Conservation (phyloP, 2,329 filamentous ascomycete genomes). For the Amauroascus verrucosus region DNA sequence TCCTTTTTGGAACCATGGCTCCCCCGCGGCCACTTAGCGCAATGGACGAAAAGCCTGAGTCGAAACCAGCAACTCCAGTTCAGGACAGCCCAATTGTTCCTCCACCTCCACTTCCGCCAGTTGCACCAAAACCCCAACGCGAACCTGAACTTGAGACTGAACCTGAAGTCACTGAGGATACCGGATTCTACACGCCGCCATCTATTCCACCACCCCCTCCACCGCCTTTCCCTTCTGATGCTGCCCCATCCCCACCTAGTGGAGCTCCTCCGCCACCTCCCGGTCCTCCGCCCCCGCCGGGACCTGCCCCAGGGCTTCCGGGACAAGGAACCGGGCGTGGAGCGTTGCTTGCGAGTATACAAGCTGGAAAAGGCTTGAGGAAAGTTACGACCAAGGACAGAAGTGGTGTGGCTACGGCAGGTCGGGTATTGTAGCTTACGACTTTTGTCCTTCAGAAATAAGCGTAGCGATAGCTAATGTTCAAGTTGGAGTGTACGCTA, state of each 20-base stretch:
- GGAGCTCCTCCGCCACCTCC: constrained; percentile 30
- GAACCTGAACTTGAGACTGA: constrained; percentile 21
- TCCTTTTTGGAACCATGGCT: constrained; percentile 93
- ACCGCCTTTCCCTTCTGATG: too few species aligned
- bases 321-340: constrained; percentile 34
- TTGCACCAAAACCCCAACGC: constrained; percentile 18
- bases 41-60: constrained; percentile 52
- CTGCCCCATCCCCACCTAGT: too few species aligned
- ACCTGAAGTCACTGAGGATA: constrained; percentile 25
- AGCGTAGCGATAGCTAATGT: too few species aligned
- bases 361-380: constrained; percentile 64
- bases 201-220: constrained; percentile 27
- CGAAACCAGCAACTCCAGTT: constrained; percentile 38
- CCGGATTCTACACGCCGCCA: constrained; percentile 19
- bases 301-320: constrained; percentile 6
- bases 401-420: constrained; percentile 61
- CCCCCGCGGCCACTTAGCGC: constrained; percentile 81
- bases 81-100: constrained; percentile 32
- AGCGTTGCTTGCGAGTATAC: constrained; percentile 71
- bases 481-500: neutral
- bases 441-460: neutral
- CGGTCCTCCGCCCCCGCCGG: constrained; percentile 33
- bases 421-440: constrained; percentile 51
- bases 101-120: constrained; percentile 41
- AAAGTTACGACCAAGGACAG: constrained; percentile 87